Evolutionary conservation across 2,329 filamentous ascomycete species (phyloP).

Genomic region (Paraphaeosphaeria sporulosa): DNA sequence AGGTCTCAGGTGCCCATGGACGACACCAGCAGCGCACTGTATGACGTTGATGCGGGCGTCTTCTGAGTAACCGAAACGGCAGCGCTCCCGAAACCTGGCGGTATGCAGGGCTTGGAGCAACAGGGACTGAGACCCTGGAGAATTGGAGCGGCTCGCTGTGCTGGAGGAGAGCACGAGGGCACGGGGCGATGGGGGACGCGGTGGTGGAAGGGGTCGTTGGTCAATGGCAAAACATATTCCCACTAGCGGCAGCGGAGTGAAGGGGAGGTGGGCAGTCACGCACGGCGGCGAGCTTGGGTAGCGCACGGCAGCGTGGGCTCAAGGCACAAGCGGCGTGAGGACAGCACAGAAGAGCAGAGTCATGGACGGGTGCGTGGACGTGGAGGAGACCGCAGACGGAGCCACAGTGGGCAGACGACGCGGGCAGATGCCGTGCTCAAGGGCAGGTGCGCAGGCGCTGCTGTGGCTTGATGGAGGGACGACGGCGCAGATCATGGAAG

Average conservation of each 20-base stretch:
- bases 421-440: not conserved
- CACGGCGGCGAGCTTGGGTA: not conserved
- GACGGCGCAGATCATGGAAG: conserved; percentile 8
- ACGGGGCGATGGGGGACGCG: not conserved
- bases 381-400: not conserved
- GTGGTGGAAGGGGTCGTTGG: not conserved
- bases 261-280: not conserved
- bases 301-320: not conserved
- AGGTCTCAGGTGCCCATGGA: conserved; percentile 33
- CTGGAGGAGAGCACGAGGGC: not conserved
- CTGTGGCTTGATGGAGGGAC: conserved; percentile 7
- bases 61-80: not conserved
- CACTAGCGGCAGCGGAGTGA: not conserved
- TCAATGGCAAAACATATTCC: conserved; percentile 2
- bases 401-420: conserved; percentile 4
- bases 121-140: not conserved
- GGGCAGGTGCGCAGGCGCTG: not conserved
- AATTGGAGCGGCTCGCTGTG: not conserved
- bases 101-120: conserved; percentile 2
- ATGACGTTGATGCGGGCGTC: conserved; percentile 11
- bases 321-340: not conserved
- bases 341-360: not conserved
- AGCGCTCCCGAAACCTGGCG: not conserved
- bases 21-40: conserved; percentile 11
- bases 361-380: not conserved